phyloP scores from a whole-genome alignment of 2,329 filamentous ascomycete species.

The Tolypocladium tundrense region DNA sequence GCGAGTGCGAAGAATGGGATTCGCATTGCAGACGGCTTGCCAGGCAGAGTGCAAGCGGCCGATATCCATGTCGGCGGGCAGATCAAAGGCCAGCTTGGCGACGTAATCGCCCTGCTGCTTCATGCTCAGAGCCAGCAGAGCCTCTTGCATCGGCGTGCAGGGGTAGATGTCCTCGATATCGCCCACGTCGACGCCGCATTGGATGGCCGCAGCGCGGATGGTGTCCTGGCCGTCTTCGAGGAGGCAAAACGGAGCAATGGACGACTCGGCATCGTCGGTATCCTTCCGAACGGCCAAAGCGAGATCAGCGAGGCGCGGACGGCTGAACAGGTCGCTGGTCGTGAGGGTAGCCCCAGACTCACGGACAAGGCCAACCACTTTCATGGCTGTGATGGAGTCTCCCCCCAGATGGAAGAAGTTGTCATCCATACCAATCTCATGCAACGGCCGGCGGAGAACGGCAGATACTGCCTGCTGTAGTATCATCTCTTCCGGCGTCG shows the following conservation, averaged over 20 bases:
- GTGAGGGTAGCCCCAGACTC: not conserved
- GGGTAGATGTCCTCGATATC: slow-evolving; percentile 25
- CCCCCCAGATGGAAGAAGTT: slow-evolving; percentile 6
- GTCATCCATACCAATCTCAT: slow-evolving; percentile 1
- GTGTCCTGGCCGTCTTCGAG: not conserved
- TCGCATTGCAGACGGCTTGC: slow-evolving; percentile 13
- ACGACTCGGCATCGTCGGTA: not conserved
- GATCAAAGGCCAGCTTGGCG: slow-evolving; percentile 15
- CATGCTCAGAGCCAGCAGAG: slow-evolving; percentile 23
- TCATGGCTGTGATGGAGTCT: slow-evolving; percentile 16
- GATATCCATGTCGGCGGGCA: slow-evolving; percentile 9
- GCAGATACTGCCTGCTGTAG: not conserved
- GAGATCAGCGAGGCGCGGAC: not conserved
- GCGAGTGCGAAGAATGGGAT: slow-evolving; percentile 22
- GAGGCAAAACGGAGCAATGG: not conserved
- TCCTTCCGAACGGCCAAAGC: not conserved
- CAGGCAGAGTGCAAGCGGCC: slow-evolving; percentile 16
- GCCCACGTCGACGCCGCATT: not conserved
- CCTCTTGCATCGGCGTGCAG: slow-evolving; percentile 20
- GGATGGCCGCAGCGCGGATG: not conserved
- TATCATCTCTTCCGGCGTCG: not conserved
- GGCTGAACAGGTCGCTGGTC: slow-evolving; percentile 1
- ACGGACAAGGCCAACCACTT: not conserved
- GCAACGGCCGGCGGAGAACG: not conserved
- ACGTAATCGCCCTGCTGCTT: slow-evolving; percentile 22